Evolutionary conservation across 108 stramenopile species (phyloP), one percentile per base, ranked within the genome.

Genomic region (Chaetoceros muelleri): DNA sequence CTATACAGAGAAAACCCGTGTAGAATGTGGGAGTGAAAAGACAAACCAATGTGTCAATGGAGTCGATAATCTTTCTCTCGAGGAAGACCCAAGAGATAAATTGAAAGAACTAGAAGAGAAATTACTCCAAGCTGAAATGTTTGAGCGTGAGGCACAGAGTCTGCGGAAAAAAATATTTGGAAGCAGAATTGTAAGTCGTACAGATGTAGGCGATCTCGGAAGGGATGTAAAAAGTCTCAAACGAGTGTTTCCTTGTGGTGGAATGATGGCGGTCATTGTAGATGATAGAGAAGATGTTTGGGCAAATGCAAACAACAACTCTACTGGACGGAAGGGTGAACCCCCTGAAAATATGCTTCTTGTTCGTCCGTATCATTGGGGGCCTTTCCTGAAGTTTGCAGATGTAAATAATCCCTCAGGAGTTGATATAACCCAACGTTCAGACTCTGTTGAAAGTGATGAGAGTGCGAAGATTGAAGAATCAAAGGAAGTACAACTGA

Each of bases 231-330:
- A 92, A 58, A 79, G 80, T 66, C 52, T 93, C 34, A 82, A 80
- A 53, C 75, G 90, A 52, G 76, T 90, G 0, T 86, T 86, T 61
- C 88, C 88, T 26, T 82, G 88, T 69, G 88, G 88, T 28, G 88
- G 88, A 25, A 69, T 72, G 23, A 86, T 90, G 85, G 78, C 84
- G 48, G 86, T 76, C 0, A 85, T 93, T 44, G 61, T 93, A 18
- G 90, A 93, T 57, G 90, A 93, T 64, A 69, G 90, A 19, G 90
- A 93, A 72, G 90, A 93, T 70, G 90, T 93, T 2, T 93, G 90
- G 90, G 90, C 90, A 49, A 88, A 88, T 54, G 86, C 86, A 0
- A 54, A 65, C 21, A 75, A 85, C 48, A 90, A 84, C 60, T 58
- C 20, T 29, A 65, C 72, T 24, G 66, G 68, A 8, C 60, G 81